Conservation (phyloP, 257 asterid genomes). For the Plantago elongata region DNA sequence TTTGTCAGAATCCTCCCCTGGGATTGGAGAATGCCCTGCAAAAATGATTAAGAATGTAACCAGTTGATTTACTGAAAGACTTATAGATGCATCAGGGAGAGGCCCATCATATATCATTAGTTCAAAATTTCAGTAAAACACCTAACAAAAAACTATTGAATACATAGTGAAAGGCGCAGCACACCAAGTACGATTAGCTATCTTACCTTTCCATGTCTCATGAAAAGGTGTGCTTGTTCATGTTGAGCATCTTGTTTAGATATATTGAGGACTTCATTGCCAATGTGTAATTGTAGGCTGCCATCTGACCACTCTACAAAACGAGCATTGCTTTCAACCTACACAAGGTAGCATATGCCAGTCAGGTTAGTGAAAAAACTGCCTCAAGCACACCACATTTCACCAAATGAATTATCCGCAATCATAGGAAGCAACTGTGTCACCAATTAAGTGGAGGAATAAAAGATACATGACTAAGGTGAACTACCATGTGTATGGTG, state of each 20-base stretch:
- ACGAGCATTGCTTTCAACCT: conserved; percentile 97
- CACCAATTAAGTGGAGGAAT: background rate
- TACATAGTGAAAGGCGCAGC: background rate
- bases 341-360: conserved; percentile 17
- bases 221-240: conserved; percentile 89
- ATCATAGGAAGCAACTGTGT: background rate
- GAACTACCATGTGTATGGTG: background rate
- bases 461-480: conserved; percentile 14
- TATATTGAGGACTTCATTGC: conserved; percentile 97
- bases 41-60: conserved; percentile 14
- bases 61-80: conserved; percentile 13
- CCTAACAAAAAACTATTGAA: background rate
- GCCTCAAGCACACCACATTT: conserved; percentile 1
- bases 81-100: background rate
- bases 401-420: background rate
- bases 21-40: conserved; percentile 93
- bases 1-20: conserved; percentile 84
- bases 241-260: conserved; percentile 92
- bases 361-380: conserved; percentile 6
- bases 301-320: conserved; percentile 99
- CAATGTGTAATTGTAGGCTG: conserved; percentile 84
- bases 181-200: conserved; percentile 2
- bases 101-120: conserved; percentile 4
- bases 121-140: background rate
- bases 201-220: conserved; percentile 86